Base-by-base conservation (phyloP, 768 basidiomycete genomes). In the Lentinula lateritia region DNA sequence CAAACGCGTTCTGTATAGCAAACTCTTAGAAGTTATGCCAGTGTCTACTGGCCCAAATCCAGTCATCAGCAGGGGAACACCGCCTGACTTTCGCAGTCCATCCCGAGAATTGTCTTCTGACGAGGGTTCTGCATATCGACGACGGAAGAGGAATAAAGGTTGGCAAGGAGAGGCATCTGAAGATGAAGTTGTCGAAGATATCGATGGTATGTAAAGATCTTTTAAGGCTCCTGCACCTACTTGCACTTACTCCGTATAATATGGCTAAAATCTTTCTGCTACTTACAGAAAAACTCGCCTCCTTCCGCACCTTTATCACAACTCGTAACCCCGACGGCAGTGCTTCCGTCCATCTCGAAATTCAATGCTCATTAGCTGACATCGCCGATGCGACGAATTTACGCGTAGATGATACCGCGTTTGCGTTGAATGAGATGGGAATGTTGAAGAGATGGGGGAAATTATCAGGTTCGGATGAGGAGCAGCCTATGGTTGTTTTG, bases 381-480 rank as follows among this genome's bases (percentile, higher is more conserved):
- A 84, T 98, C 61, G 88, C 93, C 1, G 77, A 79, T 16, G 90
- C 88, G 34, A 92, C 92, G 52, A 88, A 91, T 72, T 76, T 98
- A 58, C 83, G 92, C 1, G 72, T 87, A 0, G 93, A 97, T 60
- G 96, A 98, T 70, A 85, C 88, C 0, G 89, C 93, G 0, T 95
- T 93, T 73, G 93, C 95, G 2, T 72, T 98, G 66, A 88, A 90
- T 60, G 93, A 95, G 70, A 88, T 90, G 62, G 93, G 94, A 34
- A 72, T 98, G 58, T 78, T 97, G 16, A 75, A 73, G 58, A 75
- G 80, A 43, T 70, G 82, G 57, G 73, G 53, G 62, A 62, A 52
- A 67, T 12, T 20, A 2, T 43, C 42, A 2, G 48, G 8, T 18
- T 61, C 23, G 23, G 28, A 43, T 20, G 55, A 43, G 6, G 75